Evolutionary conservation across 441 rosid species (phyloP).

Genomic region (Arabidopsis lyrata): DNA sequence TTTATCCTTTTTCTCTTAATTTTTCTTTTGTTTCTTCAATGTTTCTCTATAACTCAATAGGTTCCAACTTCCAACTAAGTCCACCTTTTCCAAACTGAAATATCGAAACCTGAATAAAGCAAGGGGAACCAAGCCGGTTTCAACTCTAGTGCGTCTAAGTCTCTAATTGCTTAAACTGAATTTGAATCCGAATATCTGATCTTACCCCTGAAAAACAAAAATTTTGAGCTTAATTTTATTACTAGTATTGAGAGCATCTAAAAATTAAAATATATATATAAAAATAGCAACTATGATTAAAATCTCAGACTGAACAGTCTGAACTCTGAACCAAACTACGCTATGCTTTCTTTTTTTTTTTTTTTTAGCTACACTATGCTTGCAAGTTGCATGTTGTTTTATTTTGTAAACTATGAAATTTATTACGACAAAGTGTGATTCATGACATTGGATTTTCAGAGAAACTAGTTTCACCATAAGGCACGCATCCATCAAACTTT

Average conservation of each 20-base stretch:
- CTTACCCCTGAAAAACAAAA: neutral
- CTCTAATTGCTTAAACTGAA: slow-evolving; percentile 15
- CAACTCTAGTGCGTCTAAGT: slow-evolving; percentile 1
- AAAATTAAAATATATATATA: neutral
- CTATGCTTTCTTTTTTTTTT: too few species aligned
- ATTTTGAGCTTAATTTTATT: neutral
- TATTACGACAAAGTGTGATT: neutral
- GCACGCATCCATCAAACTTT: slow-evolving; percentile 9
- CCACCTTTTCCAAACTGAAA: slow-evolving; percentile 3
- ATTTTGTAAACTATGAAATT: neutral
- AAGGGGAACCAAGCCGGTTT: slow-evolving; percentile 9
- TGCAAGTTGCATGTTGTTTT: neutral
- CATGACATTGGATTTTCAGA: neutral
- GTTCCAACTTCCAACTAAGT: slow-evolving; percentile 8
- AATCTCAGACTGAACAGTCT: too few species aligned
- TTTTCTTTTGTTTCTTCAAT: slow-evolving; percentile 2
- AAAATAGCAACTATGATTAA: neutral
- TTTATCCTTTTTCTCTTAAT: slow-evolving; percentile 15
- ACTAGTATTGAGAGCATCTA: neutral
- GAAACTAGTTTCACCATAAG: neutral
- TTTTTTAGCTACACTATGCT: neutral
- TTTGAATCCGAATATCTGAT: neutral
- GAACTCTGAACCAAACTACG: neutral
- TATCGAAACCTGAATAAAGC: slow-evolving; percentile 4
- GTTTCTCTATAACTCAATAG: neutral